Evolutionary conservation across 192 early-diverging fungal species (phyloP).

Genomic region (Backusella morwellensis): DNA sequence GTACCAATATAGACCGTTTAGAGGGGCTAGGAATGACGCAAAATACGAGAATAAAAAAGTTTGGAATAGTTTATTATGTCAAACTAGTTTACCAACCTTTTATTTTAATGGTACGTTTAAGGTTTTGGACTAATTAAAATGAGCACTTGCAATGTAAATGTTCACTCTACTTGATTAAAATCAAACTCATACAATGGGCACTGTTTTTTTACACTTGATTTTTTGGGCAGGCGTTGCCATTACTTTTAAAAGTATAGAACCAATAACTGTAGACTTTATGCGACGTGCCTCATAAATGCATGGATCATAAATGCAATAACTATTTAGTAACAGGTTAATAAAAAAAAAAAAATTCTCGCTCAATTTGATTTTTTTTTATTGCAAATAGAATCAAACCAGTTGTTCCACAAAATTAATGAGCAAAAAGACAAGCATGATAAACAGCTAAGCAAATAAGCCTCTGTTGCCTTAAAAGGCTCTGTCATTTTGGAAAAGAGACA

Average conservation of each 20-base stretch:
- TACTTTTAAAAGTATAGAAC: background rate
- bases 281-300: background rate
- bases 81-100: background rate
- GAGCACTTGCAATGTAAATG: too few species aligned
- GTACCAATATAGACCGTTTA: too few species aligned
- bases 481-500: background rate
- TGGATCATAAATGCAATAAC: background rate
- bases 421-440: background rate
- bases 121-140: background rate
- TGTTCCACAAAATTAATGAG: slow-evolving; percentile 1
- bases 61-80: too few species aligned
- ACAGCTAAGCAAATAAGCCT: background rate
- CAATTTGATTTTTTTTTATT: background rate
- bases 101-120: background rate
- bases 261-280: too few species aligned
- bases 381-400: background rate
- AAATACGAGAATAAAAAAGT: too few species aligned
- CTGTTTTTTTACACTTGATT: too few species aligned
- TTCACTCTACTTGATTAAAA: background rate
- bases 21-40: too few species aligned
- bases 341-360: too few species aligned
- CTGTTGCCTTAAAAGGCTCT: background rate
- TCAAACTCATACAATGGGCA: background rate
- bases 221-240: too few species aligned
- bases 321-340: background rate